These are phyloP conservation scores for Colletotrichum filicis DNA, from an alignment of 2,329 filamentous ascomycete genomes.

Conservation along the genomic window DNA sequence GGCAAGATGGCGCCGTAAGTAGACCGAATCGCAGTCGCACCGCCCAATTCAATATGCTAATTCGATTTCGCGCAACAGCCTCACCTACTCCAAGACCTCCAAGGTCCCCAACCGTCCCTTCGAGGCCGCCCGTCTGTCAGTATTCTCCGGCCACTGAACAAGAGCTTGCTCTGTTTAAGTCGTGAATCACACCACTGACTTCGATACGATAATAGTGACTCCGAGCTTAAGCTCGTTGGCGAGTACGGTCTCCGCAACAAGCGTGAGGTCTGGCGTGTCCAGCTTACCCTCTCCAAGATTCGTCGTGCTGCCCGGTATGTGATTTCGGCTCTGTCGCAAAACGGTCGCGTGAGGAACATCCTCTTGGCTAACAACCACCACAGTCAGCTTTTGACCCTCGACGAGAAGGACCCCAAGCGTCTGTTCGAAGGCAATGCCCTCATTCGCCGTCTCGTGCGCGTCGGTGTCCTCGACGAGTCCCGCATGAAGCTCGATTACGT, in stretches of 20 bases:
- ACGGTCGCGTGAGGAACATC: neutral
- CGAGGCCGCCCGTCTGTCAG: constrained; percentile 99
- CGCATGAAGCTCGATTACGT: constrained; percentile 99
- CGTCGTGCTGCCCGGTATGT: constrained; percentile 99
- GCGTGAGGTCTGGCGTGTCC: constrained; percentile 99
- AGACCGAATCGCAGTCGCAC: neutral
- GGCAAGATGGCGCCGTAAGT: constrained; percentile 58
- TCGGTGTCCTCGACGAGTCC: constrained; percentile 99
- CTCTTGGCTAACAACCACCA: constrained; percentile 39
- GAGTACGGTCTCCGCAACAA: constrained; percentile 99
- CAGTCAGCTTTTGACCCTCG: constrained; percentile 99
- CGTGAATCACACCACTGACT: constrained; percentile 78
- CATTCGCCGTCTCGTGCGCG: constrained; percentile 99
- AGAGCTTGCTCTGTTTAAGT: constrained; percentile 98
- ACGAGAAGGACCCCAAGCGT: constrained; percentile 99
- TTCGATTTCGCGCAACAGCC: constrained; percentile 41
- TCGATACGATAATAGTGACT: constrained; percentile 77
- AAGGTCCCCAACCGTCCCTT: constrained; percentile 98
- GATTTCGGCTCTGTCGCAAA: neutral
- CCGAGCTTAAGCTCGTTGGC: constrained; percentile 99
- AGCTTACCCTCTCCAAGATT: constrained; percentile 99
- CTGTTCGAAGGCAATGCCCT: constrained; percentile 99
- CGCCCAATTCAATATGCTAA: constrained; percentile 32
- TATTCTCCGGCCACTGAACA: constrained; percentile 95
- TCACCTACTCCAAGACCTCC: constrained; percentile 98